Evolutionary conservation across 208 protist species (phyloP), one percentile per base, ranked within the genome.

Genomic region (Wallacemonas sp.): DNA sequence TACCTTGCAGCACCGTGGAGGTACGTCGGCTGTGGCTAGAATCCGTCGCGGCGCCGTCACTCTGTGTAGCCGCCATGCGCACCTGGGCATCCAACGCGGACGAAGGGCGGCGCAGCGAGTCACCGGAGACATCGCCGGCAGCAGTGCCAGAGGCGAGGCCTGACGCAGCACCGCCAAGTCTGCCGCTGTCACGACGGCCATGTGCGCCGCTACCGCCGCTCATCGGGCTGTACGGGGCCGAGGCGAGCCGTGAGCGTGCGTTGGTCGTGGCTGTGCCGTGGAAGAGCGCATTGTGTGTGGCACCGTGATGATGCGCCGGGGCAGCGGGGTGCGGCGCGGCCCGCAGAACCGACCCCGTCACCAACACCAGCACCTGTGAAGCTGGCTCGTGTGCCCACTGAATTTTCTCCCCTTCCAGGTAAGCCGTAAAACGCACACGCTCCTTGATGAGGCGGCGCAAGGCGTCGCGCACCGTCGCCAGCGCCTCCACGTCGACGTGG

Each of bases 371-470:
- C 62, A 94, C 88, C 72, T 76, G 77, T 49, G 75, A 72, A 15
- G 75, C 77, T 8, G 84, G 88, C 67, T 94, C 88, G 45, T 66
- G 62, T 22, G 66, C 55, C 76, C 80, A 90, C 69, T 91, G 80
- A 41, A 94, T 64, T 9, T 78, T 24, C 65, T 94, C 88, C 0
- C 65, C 56, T 26, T 82, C 74, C 31, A 86, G 28, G 58, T 81
- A 82, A 27, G 79, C 59, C 3, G 46, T 6, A 39, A 79, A 51
- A 39, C 21, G 56, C 36, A 47, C 67, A 14, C 30, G 42, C 53
- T 41, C 30, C 41, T 34, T 38, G 26, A 58, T 39, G 11, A 58
- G 51, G 2, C 17, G 42, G 6, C 21, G 33, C 17, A 72, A n/a
- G 5, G 24, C 41, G 3, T 66, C 45, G 6, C 44, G 55, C 55